Base-by-base conservation (phyloP, 805 yeast genomes). In the Trichomonascus vanleenenianus region DNA sequence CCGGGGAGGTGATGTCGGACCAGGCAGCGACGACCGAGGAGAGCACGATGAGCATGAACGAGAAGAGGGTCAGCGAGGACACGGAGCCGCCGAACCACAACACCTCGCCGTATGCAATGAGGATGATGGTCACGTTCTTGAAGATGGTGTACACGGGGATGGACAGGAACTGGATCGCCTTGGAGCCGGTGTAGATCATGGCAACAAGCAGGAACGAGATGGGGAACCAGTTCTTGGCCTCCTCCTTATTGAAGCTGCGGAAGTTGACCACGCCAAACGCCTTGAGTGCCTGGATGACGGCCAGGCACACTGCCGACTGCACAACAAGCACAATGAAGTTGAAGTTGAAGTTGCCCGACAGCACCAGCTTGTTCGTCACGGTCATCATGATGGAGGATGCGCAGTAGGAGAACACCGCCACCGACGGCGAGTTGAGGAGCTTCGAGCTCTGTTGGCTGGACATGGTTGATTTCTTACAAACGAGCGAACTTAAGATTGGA, bases 51-150 rank as follows among this genome's bases (percentile, higher is more conserved):
- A 93, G 74, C 44, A 80, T 61, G 66, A 93, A 93, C 1, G 97
- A 84, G 36, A 87, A 82, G 54, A 93, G 72, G 40, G 95, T 88
- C 93, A 89, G 81, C 33, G 89, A 66, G 44, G 96, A 81, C 57
- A 91, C 96, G 50, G 73, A 68, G 53, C 97, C 97, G 51, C 96
- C 96, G 60, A 91, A 93, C 94, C 96, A 91, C 50, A 93, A 58
- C 31, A 91, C 97, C 71, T 93, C 98, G 72, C 97, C 97, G 65
- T 93, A 93, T 31, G 98, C 97, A 65, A 93, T 93, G 62, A 93
- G 72, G 55, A 93, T 91, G 62, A 93, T 93, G 51, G 98, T 91
- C 67, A 93, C 78, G 70, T 93, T 93, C 76, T 93, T 93, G 83
- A 93, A 93, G 58, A 93, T 91, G 54, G 98, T 93, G 75, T 88